These are phyloP conservation scores for Carnegiea gigantea DNA, from an alignment of 179 eudicot genomes.

Conservation along the genomic window DNA sequence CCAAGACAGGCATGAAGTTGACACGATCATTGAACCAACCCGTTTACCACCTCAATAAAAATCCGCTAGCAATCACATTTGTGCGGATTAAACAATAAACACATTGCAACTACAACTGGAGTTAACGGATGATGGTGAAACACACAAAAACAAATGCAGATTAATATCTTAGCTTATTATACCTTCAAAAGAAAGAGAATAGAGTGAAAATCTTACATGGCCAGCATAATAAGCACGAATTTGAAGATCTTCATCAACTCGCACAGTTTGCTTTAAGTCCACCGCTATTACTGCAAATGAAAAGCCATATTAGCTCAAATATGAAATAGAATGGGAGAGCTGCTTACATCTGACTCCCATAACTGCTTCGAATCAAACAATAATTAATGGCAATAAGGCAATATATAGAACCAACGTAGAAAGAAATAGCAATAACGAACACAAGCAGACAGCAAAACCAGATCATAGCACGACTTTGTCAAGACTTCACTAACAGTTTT, in stretches of 20 bases:
- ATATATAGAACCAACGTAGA: neutral
- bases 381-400: neutral
- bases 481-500: neutral
- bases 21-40: too few species aligned
- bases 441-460: neutral
- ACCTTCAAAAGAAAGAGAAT: neutral
- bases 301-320: neutral
- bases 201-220: conserved; percentile 54
- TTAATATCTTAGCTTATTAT: neutral
- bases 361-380: neutral
- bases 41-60: too few species aligned
- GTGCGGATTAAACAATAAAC: too few species aligned
- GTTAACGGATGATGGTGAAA: too few species aligned
- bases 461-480: neutral
- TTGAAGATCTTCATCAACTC: conserved; percentile 84
- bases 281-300: conserved; percentile 63
- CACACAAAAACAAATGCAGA: too few species aligned
- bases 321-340: neutral
- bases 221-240: conserved; percentile 98
- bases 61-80: too few species aligned
- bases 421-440: neutral
- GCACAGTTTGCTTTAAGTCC: conserved; percentile 81
- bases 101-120: too few species aligned
- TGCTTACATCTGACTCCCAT: neutral
- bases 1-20: too few species aligned